Evolutionary conservation across 148 eudicot genomes (phyloP).

Genomic region (Suaeda aralocaspica): DNA sequence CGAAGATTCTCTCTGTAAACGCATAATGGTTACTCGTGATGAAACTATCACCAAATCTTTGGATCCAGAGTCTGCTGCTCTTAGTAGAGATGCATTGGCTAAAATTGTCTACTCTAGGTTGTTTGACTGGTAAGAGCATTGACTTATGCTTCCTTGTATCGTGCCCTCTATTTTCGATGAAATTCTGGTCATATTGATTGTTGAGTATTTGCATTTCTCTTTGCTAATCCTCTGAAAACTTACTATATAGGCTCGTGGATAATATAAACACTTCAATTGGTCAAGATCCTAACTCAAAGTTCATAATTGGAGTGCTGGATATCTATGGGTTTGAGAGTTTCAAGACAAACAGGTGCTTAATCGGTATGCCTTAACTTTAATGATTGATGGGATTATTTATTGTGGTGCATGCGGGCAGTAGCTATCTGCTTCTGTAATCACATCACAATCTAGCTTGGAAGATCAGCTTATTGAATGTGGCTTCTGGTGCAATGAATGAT

Average conservation of each 20-base stretch:
- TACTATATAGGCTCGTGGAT: constrained; percentile 73
- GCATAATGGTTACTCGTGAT: constrained; percentile 90
- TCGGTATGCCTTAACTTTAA: constrained; percentile 43
- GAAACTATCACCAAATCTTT: constrained; percentile 80
- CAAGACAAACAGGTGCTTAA: constrained; percentile 98
- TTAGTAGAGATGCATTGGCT: constrained; percentile 90
- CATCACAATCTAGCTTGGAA: not conserved
- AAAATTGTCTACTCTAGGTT: constrained; percentile 85
- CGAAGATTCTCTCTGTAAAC: constrained; percentile 93
- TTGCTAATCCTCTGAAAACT: not conserved
- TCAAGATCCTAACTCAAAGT: constrained; percentile 76
- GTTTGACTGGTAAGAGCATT: constrained; percentile 78
- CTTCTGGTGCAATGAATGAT: not conserved
- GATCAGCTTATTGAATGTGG: not conserved
- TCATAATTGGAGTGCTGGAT: constrained; percentile 91
- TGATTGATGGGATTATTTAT: constrained; percentile 23
- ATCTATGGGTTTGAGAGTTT: constrained; percentile 99
- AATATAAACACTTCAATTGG: constrained; percentile 87
- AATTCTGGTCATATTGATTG: not conserved
- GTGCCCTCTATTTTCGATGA: not conserved
- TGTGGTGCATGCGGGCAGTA: not conserved
- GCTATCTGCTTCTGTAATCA: not conserved
- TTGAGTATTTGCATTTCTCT: not conserved
- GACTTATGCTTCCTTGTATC: constrained; percentile 6
- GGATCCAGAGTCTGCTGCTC: constrained; percentile 79